Conservation (phyloP, 2,329 filamentous ascomycete genomes). For the Byssothecium circinans region DNA sequence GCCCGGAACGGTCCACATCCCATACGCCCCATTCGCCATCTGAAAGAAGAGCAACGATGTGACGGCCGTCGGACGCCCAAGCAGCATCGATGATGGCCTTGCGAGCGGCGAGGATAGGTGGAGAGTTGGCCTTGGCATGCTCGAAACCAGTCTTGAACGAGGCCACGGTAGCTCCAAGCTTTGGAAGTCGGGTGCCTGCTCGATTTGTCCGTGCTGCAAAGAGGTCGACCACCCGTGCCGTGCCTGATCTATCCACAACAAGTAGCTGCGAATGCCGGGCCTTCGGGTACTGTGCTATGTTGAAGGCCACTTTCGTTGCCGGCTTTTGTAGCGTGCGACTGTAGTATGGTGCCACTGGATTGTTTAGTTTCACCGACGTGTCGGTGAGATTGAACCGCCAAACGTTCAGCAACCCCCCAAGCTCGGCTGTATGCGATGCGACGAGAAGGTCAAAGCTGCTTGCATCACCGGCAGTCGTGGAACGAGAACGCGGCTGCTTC, state of each 20-base stretch:
- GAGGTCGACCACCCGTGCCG: slow-evolving; percentile 60
- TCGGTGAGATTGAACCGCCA: slow-evolving; percentile 45
- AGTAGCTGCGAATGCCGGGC: slow-evolving; percentile 58
- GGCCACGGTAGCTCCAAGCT: slow-evolving; percentile 33
- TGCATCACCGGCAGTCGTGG: slow-evolving; percentile 22
- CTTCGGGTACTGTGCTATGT: slow-evolving; percentile 55
- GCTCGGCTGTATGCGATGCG: slow-evolving; percentile 46
- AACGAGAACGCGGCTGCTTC: slow-evolving; percentile 23
- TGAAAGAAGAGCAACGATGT: slow-evolving; percentile 50
- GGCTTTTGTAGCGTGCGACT: slow-evolving; percentile 53
- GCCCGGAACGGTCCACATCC: slow-evolving; percentile 46
- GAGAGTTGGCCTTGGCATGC: slow-evolving; percentile 26
- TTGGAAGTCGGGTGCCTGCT: slow-evolving; percentile 13
- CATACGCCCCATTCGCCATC: slow-evolving; percentile 59
- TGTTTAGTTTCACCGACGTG: slow-evolving; percentile 41
- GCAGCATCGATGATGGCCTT: slow-evolving; percentile 53
- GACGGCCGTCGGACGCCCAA: slow-evolving; percentile 51
- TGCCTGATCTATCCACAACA: slow-evolving; percentile 57
- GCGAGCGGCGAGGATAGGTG: slow-evolving; percentile 41
- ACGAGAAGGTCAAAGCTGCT: slow-evolving; percentile 46
- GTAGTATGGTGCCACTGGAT: slow-evolving; percentile 48
- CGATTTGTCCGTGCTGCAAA: slow-evolving; percentile 44
- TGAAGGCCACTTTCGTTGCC: slow-evolving; percentile 57
- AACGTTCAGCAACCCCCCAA: slow-evolving; percentile 45
- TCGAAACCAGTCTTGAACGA: slow-evolving; percentile 40